Base-by-base conservation (phyloP, 1,284 basidiomycete genomes). In the Sutorius eximius region DNA sequence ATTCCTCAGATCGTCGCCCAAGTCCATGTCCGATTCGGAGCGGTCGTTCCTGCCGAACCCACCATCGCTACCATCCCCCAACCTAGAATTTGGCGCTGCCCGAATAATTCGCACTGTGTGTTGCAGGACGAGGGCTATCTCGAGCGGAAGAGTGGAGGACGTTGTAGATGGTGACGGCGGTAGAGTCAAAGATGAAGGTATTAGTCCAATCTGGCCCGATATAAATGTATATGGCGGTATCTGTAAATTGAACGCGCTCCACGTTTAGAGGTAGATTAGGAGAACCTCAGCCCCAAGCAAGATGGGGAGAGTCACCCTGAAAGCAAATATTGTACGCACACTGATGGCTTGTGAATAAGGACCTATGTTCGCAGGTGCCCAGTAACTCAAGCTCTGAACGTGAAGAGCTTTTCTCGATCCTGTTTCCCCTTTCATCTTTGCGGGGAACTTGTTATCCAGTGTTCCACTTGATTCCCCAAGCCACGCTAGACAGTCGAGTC, bases 321-420 rank as follows among this genome's bases (percentile, higher is more conserved):
- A 38, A 40, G 32, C 3, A 45, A 32, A 33, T 3, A 45, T 41
- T 40, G 24, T 45, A 75, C 86, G 64, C 57, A 93, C 92, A 51
- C 80, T 79, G 51, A 98, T 83, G 8, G 93, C 89, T 73, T 99
- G 97, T 0, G 94, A 96, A 71, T 99, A 99, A 2, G 97, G 97
- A 0, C 97, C 97, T 53, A 99, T 99, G 70, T 98, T 99, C 3
- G 97, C 96, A 10, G 97, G 95, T 16, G 96, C 96, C 97, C 97
- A 99, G 70, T 98, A 98, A 68, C 93, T 96, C 51, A 96, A 71
- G 15, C 93, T 84, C 72, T 99, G 97, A 0, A 99, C 95, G 68
- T 99, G 97, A 34, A 99, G 76, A 0, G 90, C 87, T 51, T 83
- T 82, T 33, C 94, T 78, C 3, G 68, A 52, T 9, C 57, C 63